phyloP scores from a whole-genome alignment of 441 rosid species.

The Manihot esculenta region DNA sequence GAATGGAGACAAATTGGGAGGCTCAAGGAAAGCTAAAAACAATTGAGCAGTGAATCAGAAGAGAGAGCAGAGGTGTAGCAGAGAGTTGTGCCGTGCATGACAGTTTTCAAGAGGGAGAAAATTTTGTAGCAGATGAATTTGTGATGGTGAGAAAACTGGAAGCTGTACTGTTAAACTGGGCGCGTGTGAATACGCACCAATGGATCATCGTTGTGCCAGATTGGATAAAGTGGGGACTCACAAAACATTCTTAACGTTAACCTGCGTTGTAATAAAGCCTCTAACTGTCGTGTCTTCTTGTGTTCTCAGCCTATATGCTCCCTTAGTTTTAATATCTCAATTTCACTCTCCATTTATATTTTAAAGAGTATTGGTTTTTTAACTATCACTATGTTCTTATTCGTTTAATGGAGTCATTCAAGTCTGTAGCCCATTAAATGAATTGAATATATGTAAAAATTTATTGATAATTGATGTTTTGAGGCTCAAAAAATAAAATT shows the following conservation, averaged over 20 bases:
- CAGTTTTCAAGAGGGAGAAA: neutral
- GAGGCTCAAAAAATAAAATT: no score
- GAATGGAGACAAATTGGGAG: conserved; percentile 25
- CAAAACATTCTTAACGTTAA: conserved; percentile 27
- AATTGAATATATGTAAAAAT: no score
- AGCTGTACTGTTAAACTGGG: conserved; percentile 15
- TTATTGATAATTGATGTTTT: no score
- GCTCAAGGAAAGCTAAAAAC: conserved; percentile 25
- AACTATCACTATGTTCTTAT: no score
- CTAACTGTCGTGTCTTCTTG: no score
- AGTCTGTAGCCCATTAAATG: no score
- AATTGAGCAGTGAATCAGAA: neutral
- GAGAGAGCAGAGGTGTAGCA: neutral
- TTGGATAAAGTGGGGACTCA: conserved; percentile 40
- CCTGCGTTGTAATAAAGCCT: neutral
- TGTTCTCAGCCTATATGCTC: no score
- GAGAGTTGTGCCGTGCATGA: neutral
- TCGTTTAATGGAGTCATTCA: no score
- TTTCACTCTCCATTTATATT: no score
- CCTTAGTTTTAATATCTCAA: no score
- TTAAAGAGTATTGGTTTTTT: no score
- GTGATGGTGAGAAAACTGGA: neutral
- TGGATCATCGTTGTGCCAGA: neutral
- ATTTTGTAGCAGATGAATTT: no score
- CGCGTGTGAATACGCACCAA: conserved; percentile 34